A percentile compares a stretch with the other conserved stretches of the same genome.
phyloP scores from a whole-genome alignment of 2,329 filamentous ascomycete genomes.

The Neoarthrinium moseri region DNA sequence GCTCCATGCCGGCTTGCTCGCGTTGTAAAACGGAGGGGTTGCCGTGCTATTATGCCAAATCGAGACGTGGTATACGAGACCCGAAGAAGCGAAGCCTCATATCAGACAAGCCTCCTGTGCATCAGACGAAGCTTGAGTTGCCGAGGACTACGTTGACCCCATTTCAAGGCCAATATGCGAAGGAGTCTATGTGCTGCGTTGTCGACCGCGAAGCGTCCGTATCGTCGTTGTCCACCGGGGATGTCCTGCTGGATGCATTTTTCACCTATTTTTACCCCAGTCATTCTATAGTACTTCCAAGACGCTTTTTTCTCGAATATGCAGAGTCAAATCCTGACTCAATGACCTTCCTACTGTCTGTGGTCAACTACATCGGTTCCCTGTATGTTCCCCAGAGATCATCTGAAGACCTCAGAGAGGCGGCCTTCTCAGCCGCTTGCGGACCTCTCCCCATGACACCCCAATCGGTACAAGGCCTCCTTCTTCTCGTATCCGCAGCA shows the following conservation, averaged over 20 bases:
- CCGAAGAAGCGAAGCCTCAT: slow-evolving; percentile 31
- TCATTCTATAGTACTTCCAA: slow-evolving; percentile 34
- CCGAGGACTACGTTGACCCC: too few relatives aligned
- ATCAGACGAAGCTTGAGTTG: too few relatives aligned
- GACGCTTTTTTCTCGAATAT: slow-evolving; percentile 27
- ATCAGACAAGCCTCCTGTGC: slow-evolving; percentile 23
- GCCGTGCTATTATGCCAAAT: slow-evolving; percentile 46
- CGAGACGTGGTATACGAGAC: slow-evolving; percentile 42
- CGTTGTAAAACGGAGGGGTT: slow-evolving; percentile 40
- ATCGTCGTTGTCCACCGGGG: slow-evolving; percentile 20
- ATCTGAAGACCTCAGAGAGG: slow-evolving; percentile 29
- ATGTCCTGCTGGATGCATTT: slow-evolving; percentile 18
- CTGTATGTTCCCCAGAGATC: slow-evolving; percentile 28
- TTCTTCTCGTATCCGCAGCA: slow-evolving; percentile 27
- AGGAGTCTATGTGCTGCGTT: too few relatives aligned
- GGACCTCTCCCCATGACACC: slow-evolving; percentile 29
- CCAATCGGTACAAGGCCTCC: slow-evolving; percentile 32
- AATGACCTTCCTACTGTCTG: slow-evolving; percentile 30
- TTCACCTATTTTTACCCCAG: slow-evolving; percentile 29
- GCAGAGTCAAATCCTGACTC: slow-evolving; percentile 30
- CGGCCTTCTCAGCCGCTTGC: slow-evolving; percentile 29
- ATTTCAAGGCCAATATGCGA: too few relatives aligned
- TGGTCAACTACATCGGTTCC: slow-evolving; percentile 37
- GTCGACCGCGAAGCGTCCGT: slow-evolving; percentile 15
- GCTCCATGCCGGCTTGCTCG: slow-evolving; percentile 37